Base-by-base conservation (phyloP, 352 stramenopile species). In the Aphanomyces stellatus region DNA sequence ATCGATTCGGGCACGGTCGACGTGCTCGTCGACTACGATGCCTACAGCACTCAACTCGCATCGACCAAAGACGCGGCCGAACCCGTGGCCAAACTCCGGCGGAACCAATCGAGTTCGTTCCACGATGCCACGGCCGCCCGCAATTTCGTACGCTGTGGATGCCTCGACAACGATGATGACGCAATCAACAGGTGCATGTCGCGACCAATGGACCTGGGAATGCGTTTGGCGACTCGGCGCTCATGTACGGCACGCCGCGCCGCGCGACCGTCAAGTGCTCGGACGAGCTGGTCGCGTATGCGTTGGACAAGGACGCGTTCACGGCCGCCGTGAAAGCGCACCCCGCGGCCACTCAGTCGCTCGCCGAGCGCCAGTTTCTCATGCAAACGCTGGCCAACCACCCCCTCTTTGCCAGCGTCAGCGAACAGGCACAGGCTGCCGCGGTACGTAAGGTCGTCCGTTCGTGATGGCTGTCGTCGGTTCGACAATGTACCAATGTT, bases 191-290 rank as follows among this genome's bases (percentile, higher is more conserved):
- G 33, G 82, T 95, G 6, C 74, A 83, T 5, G 85, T 95, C 8
- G 85, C 83, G 1, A 95, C 87, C 1, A 91, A 95, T 40, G 84
- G 87, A 2, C 81, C 80, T 2, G 82, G 81, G 0, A 87, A 81
- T 33, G 82, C 85, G 13, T 93, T 95, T 65, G 87, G 87, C 1
- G 85, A 92, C 65, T 95, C 87, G 8, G 80, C 80, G 28, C 74
- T 95, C 24, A 88, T 95, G 67, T 95, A 95, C 69, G 79, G 88
- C 59, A 95, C 87, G 4, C 85, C 83, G 11, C 82, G 87, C 10
- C 82, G 85, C 42, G 85, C 85, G 30, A 95, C 87, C 1, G 73
- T 69, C 48, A 69, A 63, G 25, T 57, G 37, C 51, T 17, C 40
- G 24, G 35, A 59, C 13, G n/a, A 55, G 15, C 76, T 90, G 1